These are phyloP conservation scores for Rubus parviflorus DNA, from an alignment of 306 rosid genomes.

Conservation along the genomic window DNA sequence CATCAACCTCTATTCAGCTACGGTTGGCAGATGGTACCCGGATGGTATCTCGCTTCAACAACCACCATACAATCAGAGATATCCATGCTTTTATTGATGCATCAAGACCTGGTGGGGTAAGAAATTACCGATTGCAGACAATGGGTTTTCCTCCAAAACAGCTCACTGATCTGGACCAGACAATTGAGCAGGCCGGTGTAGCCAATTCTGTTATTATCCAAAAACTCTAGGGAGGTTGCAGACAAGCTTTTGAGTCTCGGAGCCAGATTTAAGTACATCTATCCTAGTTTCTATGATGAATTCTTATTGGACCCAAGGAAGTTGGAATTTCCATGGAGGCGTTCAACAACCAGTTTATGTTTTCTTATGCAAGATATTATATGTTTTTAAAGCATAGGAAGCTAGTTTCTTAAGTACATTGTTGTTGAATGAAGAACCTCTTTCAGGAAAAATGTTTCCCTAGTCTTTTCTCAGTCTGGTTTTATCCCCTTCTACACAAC, in stretches of 20 bases:
- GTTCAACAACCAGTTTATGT: slow-evolving; percentile 9
- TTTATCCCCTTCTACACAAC: neutral
- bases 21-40: slow-evolving; percentile 96
- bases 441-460: neutral
- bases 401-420: neutral
- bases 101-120: slow-evolving; percentile 72
- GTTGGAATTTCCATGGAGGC: neutral
- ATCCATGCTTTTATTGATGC: slow-evolving; percentile 81
- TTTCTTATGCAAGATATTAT: slow-evolving; percentile 3
- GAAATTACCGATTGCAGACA: slow-evolving; percentile 76
- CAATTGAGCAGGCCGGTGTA: slow-evolving; percentile 87
- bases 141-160: slow-evolving; percentile 99
- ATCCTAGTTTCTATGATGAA: slow-evolving; percentile 18
- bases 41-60: slow-evolving; percentile 88
- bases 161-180: slow-evolving; percentile 78
- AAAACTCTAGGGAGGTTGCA: slow-evolving; percentile 39
- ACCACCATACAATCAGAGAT: slow-evolving; percentile 81
- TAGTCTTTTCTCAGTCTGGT: neutral
- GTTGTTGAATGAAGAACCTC: slow-evolving; percentile 7
- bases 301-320: neutral
- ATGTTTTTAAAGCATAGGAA: slow-evolving; percentile 6
- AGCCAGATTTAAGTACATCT: slow-evolving; percentile 2
- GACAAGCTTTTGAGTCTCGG: neutral
- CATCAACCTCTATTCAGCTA: slow-evolving; percentile 84
- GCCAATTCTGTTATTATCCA: slow-evolving; percentile 92